Percentiles rank a stretch among this genome's conserved stretches.
phyloP scores from a whole-genome alignment of 2,329 filamentous ascomycete genomes.

The Pseudogymnoascus sp. region DNA sequence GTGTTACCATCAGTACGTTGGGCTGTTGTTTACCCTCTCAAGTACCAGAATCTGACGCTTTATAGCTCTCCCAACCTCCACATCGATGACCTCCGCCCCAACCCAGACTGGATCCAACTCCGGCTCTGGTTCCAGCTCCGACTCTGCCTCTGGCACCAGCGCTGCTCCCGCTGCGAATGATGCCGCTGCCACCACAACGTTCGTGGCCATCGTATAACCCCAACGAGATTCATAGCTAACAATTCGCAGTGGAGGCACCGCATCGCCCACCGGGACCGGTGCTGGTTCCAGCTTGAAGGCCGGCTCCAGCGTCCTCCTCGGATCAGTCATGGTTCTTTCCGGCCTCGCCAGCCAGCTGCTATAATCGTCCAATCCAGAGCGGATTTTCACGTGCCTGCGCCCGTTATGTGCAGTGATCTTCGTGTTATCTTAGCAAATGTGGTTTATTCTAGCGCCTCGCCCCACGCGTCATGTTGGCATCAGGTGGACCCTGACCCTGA shows the following conservation, averaged over 20 bases:
- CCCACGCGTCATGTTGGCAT: neutral
- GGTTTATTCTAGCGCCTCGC: neutral
- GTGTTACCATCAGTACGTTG: slow-evolving; percentile 17
- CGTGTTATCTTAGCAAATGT: neutral
- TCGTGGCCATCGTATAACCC: neutral
- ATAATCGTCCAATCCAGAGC: neutral
- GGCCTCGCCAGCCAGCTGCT: slow-evolving; percentile 9
- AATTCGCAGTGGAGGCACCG: neutral
- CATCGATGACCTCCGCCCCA: slow-evolving; percentile 12
- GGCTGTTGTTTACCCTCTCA: neutral
- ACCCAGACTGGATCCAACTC: slow-evolving; percentile 12
- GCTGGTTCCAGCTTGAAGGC: slow-evolving; percentile 4
- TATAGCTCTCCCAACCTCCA: slow-evolving; percentile 13
- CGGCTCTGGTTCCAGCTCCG: slow-evolving; percentile 10
- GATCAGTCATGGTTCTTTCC: slow-evolving; percentile 5
- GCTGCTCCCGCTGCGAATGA: slow-evolving; percentile 12
- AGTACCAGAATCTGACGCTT: neutral
- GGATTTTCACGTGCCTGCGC: neutral
- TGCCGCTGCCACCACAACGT: slow-evolving; percentile 9
- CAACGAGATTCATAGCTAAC: neutral
- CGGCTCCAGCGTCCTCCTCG: slow-evolving; percentile 2
- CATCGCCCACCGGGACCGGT: neutral
- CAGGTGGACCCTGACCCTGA: neutral
- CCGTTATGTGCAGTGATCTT: slow-evolving; percentile 2
- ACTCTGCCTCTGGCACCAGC: slow-evolving; percentile 10